Conservation (phyloP, 2,329 filamentous ascomycete species). For the Sclerotinia nivalis region DNA sequence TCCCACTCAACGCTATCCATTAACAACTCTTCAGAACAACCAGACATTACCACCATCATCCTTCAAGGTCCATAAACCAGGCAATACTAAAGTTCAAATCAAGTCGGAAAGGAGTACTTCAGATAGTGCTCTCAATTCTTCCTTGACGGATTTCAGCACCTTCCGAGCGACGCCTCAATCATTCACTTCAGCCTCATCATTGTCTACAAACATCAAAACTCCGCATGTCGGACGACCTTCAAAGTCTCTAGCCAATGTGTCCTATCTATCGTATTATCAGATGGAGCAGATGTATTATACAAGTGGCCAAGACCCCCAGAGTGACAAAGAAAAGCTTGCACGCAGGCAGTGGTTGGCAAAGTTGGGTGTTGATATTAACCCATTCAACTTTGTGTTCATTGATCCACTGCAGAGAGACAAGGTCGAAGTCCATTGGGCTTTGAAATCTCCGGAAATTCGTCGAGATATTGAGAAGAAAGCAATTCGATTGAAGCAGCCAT, state of each 20-base stretch:
- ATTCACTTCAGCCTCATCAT: background rate
- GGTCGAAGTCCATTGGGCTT: slow-evolving; percentile 11
- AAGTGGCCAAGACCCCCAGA: background rate
- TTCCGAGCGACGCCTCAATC: background rate
- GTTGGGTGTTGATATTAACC: background rate
- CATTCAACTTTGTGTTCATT: background rate
- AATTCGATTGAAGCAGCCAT: background rate
- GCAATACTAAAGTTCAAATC: background rate
- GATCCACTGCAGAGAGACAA: background rate
- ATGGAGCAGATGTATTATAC: slow-evolving; percentile 1
- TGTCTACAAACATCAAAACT: background rate
- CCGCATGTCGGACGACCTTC: background rate
- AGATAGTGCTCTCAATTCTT: background rate
- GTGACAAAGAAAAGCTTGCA: background rate
- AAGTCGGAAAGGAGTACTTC: background rate
- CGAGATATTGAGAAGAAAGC: slow-evolving; percentile 11
- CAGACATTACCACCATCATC: background rate
- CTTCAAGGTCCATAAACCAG: background rate
- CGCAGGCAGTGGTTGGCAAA: slow-evolving; percentile 12
- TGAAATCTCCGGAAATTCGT: background rate
- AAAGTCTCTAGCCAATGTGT: background rate
- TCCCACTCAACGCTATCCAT: background rate
- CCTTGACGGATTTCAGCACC: background rate
- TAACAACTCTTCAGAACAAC: background rate
- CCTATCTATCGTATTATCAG: background rate